Conservation (phyloP, 2,329 filamentous ascomycete species). For the Hortaea sp. region DNA sequence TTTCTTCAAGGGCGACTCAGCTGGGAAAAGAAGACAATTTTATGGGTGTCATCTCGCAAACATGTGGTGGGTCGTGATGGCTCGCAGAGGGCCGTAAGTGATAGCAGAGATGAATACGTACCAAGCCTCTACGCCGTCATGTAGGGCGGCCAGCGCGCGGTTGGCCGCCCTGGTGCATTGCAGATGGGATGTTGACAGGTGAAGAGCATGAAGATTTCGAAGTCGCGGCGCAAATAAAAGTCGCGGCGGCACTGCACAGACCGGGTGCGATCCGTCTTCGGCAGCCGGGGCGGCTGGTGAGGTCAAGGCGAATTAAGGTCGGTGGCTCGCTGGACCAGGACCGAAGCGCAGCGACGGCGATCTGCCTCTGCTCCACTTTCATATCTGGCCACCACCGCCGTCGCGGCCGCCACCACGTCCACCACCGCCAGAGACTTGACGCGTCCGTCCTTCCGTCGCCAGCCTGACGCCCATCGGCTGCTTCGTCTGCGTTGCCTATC, state of each 20-base stretch:
- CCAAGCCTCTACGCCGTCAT: no score
- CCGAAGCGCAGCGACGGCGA: no score
- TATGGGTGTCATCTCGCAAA: constrained; percentile 60
- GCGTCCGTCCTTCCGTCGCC: no score
- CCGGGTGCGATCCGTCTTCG: not conserved
- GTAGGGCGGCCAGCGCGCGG: not conserved
- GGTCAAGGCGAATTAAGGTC: no score
- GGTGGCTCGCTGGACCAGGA: no score
- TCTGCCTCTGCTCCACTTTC: no score
- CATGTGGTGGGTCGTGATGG: not conserved
- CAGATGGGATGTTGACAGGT: not conserved
- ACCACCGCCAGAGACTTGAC: not conserved
- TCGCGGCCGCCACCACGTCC: not conserved
- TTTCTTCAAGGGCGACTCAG: constrained; percentile 80
- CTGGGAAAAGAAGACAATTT: constrained; percentile 76
- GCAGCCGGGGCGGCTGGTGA: not conserved
- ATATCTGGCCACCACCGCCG: not conserved
- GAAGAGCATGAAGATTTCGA: not conserved
- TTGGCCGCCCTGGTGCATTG: not conserved
- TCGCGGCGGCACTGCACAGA: not conserved
- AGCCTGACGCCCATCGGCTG: not conserved
- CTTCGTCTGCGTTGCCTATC: not conserved
- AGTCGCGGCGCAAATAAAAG: not conserved
- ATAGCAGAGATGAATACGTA: not conserved
- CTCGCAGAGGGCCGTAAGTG: not conserved